phyloP scores from a whole-genome alignment of 2,329 filamentous ascomycete genomes.

The Penicillium sp. region DNA sequence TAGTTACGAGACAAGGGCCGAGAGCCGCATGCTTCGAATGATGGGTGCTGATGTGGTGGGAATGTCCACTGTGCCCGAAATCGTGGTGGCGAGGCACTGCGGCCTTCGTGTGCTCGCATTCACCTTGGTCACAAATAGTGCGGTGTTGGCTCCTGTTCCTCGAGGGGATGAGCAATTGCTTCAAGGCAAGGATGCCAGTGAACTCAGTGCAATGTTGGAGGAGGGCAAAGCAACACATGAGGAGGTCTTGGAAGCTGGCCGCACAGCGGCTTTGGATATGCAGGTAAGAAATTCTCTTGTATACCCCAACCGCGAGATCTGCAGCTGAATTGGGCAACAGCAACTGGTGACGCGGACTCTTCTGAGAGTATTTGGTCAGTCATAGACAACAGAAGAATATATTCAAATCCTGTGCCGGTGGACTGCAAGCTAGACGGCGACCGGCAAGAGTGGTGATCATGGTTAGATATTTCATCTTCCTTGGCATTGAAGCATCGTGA shows the following conservation, averaged over 20 bases:
- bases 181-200: slow-evolving; percentile 49
- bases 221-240: slow-evolving; percentile 64
- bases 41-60: slow-evolving; percentile 69
- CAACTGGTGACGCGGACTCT: slow-evolving; percentile 38
- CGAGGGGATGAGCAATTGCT: slow-evolving; percentile 59
- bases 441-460: not conserved
- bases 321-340: slow-evolving; percentile 28
- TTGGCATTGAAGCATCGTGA: not conserved
- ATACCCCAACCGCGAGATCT: not conserved
- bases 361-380: slow-evolving; percentile 26
- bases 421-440: not conserved
- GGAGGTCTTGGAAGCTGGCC: slow-evolving; percentile 64
- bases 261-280: slow-evolving; percentile 62
- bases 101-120: slow-evolving; percentile 65
- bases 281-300: slow-evolving; percentile 46
- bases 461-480: not conserved
- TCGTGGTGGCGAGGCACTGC: slow-evolving; percentile 64
- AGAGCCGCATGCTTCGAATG: slow-evolving; percentile 61
- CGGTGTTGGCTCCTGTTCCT: slow-evolving; percentile 59
- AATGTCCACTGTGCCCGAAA: slow-evolving; percentile 70
- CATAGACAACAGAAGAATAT: not conserved
- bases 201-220: slow-evolving; percentile 57
- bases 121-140: slow-evolving; percentile 66
- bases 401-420: not conserved
- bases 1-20: slow-evolving; percentile 64